A percentile compares a stretch with the other conserved stretches of the same genome.
These are phyloP conservation scores for Xerocomus brunneocitrinus DNA, from an alignment of 768 basidiomycete genomes.

Conservation along the genomic window DNA sequence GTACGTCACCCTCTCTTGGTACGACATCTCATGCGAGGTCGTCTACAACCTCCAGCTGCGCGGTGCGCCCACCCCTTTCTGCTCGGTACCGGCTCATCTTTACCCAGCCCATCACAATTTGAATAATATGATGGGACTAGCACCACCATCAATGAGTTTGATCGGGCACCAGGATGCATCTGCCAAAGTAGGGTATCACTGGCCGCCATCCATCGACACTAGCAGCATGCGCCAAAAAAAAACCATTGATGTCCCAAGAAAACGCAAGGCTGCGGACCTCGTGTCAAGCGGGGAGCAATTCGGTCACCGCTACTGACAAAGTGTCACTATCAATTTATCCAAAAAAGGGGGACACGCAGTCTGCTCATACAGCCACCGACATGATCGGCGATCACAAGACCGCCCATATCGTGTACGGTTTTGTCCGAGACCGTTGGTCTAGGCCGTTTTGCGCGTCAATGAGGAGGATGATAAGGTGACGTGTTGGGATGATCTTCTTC, in stretches of 20 bases:
- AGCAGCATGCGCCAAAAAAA: background rate
- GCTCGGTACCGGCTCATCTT: background rate
- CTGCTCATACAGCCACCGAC: background rate
- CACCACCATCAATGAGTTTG: background rate
- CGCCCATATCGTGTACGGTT: background rate
- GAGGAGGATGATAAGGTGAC: background rate
- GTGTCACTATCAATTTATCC: background rate
- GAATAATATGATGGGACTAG: background rate
- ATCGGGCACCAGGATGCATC: background rate
- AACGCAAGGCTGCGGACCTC: background rate
- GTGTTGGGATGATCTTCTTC: too few species aligned
- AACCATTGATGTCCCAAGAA: background rate
- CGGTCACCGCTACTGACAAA: too few species aligned
- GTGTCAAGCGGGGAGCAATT: too few species aligned
- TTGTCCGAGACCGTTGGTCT: background rate
- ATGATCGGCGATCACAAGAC: constrained; percentile 1
- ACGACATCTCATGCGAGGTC: background rate
- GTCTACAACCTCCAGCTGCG: background rate
- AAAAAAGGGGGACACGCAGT: background rate
- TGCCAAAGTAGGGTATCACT: background rate
- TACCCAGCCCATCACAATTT: background rate
- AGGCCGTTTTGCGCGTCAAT: background rate
- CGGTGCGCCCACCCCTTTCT: background rate
- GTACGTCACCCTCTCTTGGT: background rate
- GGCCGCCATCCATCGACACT: background rate